Evolutionary conservation across 2,329 filamentous ascomycete species (phyloP), one percentile per base, ranked within the genome.

Genomic region (Colletotrichum lini): DNA sequence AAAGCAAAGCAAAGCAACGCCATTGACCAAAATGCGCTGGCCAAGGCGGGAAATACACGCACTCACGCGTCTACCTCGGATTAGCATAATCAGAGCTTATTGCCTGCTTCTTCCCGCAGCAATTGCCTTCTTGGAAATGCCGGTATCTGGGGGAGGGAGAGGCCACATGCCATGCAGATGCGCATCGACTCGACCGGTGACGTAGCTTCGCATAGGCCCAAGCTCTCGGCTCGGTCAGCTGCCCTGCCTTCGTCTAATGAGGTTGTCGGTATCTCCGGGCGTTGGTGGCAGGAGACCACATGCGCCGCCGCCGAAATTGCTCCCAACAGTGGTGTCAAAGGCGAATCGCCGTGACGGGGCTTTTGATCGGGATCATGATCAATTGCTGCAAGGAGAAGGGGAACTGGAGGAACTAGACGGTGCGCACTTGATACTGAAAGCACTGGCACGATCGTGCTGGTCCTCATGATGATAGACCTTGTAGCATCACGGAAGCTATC

Each of bases 181-280:
- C 8, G 26, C 42, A 13, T 47, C 42, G 58, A 26, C 44, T 7
- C 35, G n/a, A 50, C n/a, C n/a, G 45, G 58, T 50, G 58, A 61
- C 58, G 58, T 61, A 61, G 45, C 30, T 49, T 50, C n/a, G 3
- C 16, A 6, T n/a, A n/a, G 59, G 59, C 59, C 59, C 59, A 52
- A 62, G 59, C 59, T 62, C 47, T 42, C 50, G 57, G 54, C 56
- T 50, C 63, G 21, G 21, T 70, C 67, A 61, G 47, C 67, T 61
- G 63, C 54, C 47, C 50, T 42, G 40, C 40, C 16, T 26, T 67
- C 42, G 63, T 63, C 44, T 47, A 67, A 52, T 38, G 49, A 45
- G 64, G 35, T 26, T 35, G 47, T 67, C 63, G 63, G 64, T 44
- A 44, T 61, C 35, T 54, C 67, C 63, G 67, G 67, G 63, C 57